phyloP scores from a whole-genome alignment of 1,284 basidiomycete genomes.

The Mycocalia duriaeana region DNA sequence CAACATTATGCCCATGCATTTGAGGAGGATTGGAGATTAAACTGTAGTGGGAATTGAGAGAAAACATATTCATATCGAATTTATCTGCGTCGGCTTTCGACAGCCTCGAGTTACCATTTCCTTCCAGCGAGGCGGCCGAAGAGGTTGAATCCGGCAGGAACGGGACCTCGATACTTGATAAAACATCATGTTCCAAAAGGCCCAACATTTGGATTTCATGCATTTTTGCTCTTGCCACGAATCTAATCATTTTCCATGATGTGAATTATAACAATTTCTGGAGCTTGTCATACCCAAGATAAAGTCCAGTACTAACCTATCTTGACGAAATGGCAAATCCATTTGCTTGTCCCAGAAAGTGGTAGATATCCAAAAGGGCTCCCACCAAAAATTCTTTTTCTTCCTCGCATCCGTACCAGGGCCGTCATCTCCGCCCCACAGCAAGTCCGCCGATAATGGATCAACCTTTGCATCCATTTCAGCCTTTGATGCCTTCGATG shows the following conservation, averaged over 20 bases:
- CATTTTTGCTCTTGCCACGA: constrained; percentile 89
- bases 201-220: constrained; percentile 93
- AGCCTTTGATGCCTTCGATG: constrained; percentile 33
- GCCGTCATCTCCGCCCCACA: constrained; percentile 74
- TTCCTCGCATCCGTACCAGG: constrained; percentile 32
- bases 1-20: constrained; percentile 14
- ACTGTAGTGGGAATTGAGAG: constrained; percentile 38
- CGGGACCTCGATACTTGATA: constrained; percentile 81
- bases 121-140: not conserved
- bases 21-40: constrained; percentile 29
- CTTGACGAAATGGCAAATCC: constrained; percentile 81
- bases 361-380: constrained; percentile 79
- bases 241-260: too few species aligned
- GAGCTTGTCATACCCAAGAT: constrained; percentile 1
- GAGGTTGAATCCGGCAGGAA: constrained; percentile 44
- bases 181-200: constrained; percentile 83
- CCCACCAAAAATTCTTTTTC: constrained; percentile 74
- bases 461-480: constrained; percentile 43
- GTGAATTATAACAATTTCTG: too few species aligned
- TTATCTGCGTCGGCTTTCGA: constrained; percentile 58
- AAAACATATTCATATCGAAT: constrained; percentile 68
- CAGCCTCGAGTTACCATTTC: constrained; percentile 24
- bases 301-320: constrained; percentile 47
- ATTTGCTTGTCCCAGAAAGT: constrained; percentile 84
- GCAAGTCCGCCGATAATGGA: constrained; percentile 59